These are phyloP conservation scores for Peronospora destructor DNA, from an alignment of 352 stramenopile species.

Conservation along the genomic window DNA sequence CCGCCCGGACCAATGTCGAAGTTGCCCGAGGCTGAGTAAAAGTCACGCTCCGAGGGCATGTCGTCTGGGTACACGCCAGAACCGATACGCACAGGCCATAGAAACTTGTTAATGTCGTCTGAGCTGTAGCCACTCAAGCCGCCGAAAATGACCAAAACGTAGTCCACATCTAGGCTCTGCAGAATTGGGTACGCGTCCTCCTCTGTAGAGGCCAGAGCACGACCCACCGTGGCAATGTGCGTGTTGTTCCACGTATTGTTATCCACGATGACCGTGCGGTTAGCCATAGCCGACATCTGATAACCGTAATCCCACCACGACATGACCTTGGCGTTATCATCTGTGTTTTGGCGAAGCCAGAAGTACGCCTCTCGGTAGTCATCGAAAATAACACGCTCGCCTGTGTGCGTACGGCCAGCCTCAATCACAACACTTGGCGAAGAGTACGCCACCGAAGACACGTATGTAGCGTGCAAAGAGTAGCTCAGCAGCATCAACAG, in stretches of 20 bases:
- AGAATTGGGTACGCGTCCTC: slow-evolving; percentile 87
- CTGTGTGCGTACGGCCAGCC: slow-evolving; percentile 55
- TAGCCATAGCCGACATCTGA: slow-evolving; percentile 89
- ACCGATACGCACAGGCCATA: slow-evolving; percentile 90
- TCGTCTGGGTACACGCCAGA: slow-evolving; percentile 76
- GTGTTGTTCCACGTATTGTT: slow-evolving; percentile 97
- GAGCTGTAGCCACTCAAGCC: slow-evolving; percentile 81
- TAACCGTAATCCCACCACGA: slow-evolving; percentile 91
- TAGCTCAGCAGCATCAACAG: slow-evolving; percentile 82
- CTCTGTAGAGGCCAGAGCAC: slow-evolving; percentile 75
- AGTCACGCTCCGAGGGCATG: slow-evolving; percentile 85
- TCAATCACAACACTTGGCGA: slow-evolving; percentile 91
- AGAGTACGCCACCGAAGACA: slow-evolving; percentile 88
- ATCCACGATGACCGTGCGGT: slow-evolving; percentile 87
- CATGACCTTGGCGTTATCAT: slow-evolving; percentile 82
- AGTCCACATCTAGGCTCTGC: slow-evolving; percentile 88
- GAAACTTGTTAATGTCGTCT: slow-evolving; percentile 92
- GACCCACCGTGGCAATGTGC: slow-evolving; percentile 92
- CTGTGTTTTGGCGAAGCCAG: slow-evolving; percentile 87
- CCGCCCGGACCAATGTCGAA: slow-evolving; percentile 81
- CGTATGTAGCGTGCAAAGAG: slow-evolving; percentile 83
- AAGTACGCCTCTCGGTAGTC: slow-evolving; percentile 96
- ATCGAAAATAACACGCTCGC: slow-evolving; percentile 88
- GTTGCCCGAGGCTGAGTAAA: slow-evolving; percentile 70
- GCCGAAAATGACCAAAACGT: slow-evolving; percentile 89